Evolutionary conservation across 2,329 filamentous ascomycete genomes (phyloP), one percentile per base, ranked within the genome.

Genomic region (Cylindrodendrum hubeiense): DNA sequence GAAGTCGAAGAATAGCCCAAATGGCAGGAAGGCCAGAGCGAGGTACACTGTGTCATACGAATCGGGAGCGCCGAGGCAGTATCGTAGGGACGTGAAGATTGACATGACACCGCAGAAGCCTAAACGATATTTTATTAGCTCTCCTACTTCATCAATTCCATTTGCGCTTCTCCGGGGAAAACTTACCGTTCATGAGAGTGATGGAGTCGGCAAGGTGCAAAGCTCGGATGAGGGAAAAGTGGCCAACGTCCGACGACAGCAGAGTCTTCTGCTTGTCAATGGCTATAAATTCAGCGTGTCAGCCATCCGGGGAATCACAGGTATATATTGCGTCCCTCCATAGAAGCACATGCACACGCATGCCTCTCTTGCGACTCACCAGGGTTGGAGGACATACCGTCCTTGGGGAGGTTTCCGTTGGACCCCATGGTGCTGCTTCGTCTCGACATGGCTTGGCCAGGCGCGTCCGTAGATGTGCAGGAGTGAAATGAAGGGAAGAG

Each of bases 1-100:
- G 78, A 97, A 97, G 81, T 99, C 96, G 80, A 98, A 98, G 84
- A 98, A 98, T 13, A 98, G 85, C 5, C 94, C 95, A 65, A 98
- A 93, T 0, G 95, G 95, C 80, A 98, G 92, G 80, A 98, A 93
- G 5, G 85, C 89, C 52, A 99, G 89, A 2, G 96, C 95, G 34
- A 91, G 83, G 88, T 93, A 98, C 59, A 98, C 83, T 73, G 94
- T 91, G 56, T 84, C 84, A 72, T 89, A 84, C 59, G 91, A 83
- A 64, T 85, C 78, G 9, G 91, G 86, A 69, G 91, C 88, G 67
- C 90, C 91, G 67, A 97, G 87, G 80, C 93, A 96, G 86, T 98
- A 98, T 71, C 94, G 93, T 83, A 99, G 89, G 24, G 94, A 97
- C 49, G 94, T 95, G 83, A 98, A 95, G 77, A 99, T 89, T 78